These are phyloP conservation scores for Cytidiella melzeri DNA, from an alignment of 768 basidiomycete species.

Conservation along the genomic window DNA sequence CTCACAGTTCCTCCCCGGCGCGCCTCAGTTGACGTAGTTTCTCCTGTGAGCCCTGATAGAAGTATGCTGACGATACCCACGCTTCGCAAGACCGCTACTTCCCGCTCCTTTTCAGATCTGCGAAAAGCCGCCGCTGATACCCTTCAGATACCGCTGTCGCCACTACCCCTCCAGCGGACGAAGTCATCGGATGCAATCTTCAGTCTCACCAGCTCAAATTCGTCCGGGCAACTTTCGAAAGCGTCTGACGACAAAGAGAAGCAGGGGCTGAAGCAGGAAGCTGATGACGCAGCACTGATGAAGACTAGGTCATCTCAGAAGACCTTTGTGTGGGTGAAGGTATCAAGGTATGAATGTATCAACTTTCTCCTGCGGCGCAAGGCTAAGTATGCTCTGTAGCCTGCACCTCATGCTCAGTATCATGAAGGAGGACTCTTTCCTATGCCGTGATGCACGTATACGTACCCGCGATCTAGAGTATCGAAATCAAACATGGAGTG, in stretches of 20 bases:
- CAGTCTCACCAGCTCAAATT: constrained; percentile 5
- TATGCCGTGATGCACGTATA: constrained; percentile 73
- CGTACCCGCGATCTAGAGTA: constrained; percentile 77
- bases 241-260: constrained; percentile 5
- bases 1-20: constrained; percentile 6
- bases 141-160: constrained; percentile 12
- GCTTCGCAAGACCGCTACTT: constrained; percentile 46
- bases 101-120: constrained; percentile 68
- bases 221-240: constrained; percentile 6
- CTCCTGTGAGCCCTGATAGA: constrained; percentile 29
- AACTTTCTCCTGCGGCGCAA: constrained; percentile 7
- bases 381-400: constrained; percentile 30
- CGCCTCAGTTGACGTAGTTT: constrained; percentile 16
- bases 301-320: constrained; percentile 75
- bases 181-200: constrained; percentile 35
- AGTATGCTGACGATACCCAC: constrained; percentile 32
- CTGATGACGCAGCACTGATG: constrained; percentile 72
- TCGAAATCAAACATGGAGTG: constrained; percentile 78
- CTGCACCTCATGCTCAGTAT: constrained; percentile 71
- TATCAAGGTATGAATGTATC: constrained; percentile 52
- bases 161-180: constrained; percentile 27
- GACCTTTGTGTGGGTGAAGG: constrained; percentile 73
- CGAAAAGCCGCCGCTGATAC: constrained; percentile 37
- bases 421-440: constrained; percentile 79
- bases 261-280: constrained; percentile 6